Evolutionary conservation across 2,329 filamentous ascomycete species (phyloP).

Genomic region (Botryotinia convoluta): DNA sequence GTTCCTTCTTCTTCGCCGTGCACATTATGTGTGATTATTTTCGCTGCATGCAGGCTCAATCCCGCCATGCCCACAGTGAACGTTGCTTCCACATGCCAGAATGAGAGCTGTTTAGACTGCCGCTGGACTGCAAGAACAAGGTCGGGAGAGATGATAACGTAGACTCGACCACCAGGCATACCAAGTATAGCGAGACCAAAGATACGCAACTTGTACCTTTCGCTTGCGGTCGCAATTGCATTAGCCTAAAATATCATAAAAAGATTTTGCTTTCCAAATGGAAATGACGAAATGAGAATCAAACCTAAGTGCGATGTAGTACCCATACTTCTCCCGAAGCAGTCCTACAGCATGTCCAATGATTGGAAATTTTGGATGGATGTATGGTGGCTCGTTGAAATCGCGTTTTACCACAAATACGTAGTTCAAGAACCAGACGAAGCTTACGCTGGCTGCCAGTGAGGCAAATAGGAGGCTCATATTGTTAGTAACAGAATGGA

Average conservation of each 20-base stretch:
- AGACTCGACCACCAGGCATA: constrained; percentile 13
- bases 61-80: not conserved
- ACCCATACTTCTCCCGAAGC: not conserved
- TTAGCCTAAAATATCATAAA: too few relatives aligned
- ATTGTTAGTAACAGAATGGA: too few relatives aligned
- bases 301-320: not conserved
- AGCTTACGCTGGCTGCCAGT: too few relatives aligned
- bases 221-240: too few relatives aligned
- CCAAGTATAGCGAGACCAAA: constrained; percentile 7
- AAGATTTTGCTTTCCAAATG: not conserved
- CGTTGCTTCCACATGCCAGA: not conserved
- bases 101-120: constrained; percentile 3
- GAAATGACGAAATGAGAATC: not conserved
- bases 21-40: not conserved
- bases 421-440: too few relatives aligned
- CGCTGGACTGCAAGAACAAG: not conserved
- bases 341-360: constrained; percentile 6
- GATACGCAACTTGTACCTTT: constrained; percentile 2
- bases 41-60: not conserved
- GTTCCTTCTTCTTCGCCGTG: not conserved
- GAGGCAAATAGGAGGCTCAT: too few relatives aligned
- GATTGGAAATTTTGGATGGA: not conserved
- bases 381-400: not conserved
- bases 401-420: too few relatives aligned
- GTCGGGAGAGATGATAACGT: constrained; percentile 1